Evolutionary conservation across 257 asterid genomes (phyloP), one percentile per base, ranked within the genome.

Genomic region (Fraxinus americana): DNA sequence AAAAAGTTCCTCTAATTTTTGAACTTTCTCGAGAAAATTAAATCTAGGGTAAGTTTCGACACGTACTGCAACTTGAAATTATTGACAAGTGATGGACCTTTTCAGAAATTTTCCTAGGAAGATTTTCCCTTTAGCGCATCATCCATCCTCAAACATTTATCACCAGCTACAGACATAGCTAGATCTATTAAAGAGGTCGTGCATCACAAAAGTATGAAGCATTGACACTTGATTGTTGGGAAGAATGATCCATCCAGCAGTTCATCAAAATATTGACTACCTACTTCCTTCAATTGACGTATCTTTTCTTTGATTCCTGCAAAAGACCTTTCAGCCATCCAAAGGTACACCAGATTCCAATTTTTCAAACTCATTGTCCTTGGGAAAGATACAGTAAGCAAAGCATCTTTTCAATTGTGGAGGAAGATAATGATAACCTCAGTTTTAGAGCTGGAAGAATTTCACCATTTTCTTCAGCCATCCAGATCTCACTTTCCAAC

Each of bases 341-440:
- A 83, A 0, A 79, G 41, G 9, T 61, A 2, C 48, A 75, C 73
- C 0, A 83, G 38, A 69, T n/a, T 72, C 54, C 2, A 54, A 29
- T 54, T 65, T 43, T 9, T 38, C 10, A 23, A 83, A 76, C 29
- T 0, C 54, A 19, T 79, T 72, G 45, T 77, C 83, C 76, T 80
- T 83, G 23, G 86, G 86, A 73, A 43, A 79, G 43, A 83, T 73
- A 61, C 86, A 83, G 29, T 66, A 83, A 5, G 80, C 66, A 76
- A 83, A 83, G 29, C 83, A 79, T 5, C 13, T 68, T 39, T 76
- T 83, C 7, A 79, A 39, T 59, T 79, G 72, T 16, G 75, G 23
- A 1, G 82, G 83, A 69, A 83, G 77, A 79, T 83, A 78, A 50
- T 68, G 38, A 73, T 83, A 83, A 50, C n/a, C 86, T 83, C 67